phyloP scores from a whole-genome alignment of 1,284 basidiomycete species.

The Tilletia setariae region DNA sequence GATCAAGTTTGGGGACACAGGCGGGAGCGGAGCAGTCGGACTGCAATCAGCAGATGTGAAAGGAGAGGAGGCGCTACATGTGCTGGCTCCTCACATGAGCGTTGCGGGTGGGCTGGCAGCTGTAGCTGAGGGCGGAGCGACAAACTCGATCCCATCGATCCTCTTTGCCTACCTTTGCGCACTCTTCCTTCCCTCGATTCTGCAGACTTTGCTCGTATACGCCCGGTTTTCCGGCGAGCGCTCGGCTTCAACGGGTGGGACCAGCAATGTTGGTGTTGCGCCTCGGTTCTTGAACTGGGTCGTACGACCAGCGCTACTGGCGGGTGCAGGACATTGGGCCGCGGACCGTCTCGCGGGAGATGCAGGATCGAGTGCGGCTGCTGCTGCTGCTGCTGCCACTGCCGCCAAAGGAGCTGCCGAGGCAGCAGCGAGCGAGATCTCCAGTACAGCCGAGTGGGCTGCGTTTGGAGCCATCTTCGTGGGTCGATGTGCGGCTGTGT shows the following conservation, averaged over 20 bases:
- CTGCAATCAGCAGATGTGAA: not conserved
- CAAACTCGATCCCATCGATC: conserved; percentile 20
- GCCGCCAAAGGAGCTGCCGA: not conserved
- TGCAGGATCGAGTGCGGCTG: not conserved
- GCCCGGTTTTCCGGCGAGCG: not conserved
- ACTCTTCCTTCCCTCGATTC: conserved; percentile 26
- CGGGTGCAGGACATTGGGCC: conserved; percentile 42
- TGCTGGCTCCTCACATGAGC: conserved; percentile 9
- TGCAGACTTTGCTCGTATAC: conserved; percentile 16
- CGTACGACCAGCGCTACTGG: conserved; percentile 41
- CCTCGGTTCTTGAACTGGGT: conserved; percentile 35
- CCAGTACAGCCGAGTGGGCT: conserved; percentile 17
- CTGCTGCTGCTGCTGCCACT: not conserved
- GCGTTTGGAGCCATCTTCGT: conserved; percentile 24
- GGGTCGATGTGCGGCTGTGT: conserved; percentile 28
- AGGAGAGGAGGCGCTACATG: not conserved
- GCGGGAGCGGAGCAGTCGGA: not conserved
- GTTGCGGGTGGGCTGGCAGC: conserved; percentile 2
- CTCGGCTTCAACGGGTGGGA: conserved; percentile 18
- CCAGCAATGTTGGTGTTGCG: conserved; percentile 38
- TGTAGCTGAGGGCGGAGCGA: not conserved
- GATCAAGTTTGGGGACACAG: not conserved
- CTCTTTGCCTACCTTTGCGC: conserved; percentile 33
- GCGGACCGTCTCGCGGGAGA: conserved; percentile 31
- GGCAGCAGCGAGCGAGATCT: not conserved